These are phyloP conservation scores for Saccharomyces hybrid DNA, from an alignment of 1,139 yeast genomes.

Conservation along the genomic window DNA sequence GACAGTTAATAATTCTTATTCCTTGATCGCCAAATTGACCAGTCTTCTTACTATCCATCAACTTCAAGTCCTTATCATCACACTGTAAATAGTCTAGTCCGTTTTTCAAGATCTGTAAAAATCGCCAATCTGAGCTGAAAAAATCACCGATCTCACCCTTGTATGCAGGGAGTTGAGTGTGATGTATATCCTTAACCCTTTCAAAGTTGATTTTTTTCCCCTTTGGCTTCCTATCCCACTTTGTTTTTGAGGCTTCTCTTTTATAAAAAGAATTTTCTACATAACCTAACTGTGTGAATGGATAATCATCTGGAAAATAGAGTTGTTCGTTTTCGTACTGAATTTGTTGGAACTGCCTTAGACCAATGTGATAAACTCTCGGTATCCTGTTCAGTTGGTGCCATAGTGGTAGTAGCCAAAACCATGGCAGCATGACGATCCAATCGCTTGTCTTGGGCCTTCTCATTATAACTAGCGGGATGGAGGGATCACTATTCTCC, in stretches of 20 bases:
- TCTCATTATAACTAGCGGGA: slow-evolving; percentile 59
- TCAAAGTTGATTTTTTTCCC: slow-evolving; percentile 47
- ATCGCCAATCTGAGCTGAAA: slow-evolving; percentile 73
- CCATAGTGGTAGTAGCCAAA: slow-evolving; percentile 88
- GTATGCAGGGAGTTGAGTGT: slow-evolving; percentile 20
- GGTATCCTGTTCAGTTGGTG: slow-evolving; percentile 51
- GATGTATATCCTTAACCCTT: slow-evolving; percentile 34
- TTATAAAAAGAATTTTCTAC: slow-evolving; percentile 40
- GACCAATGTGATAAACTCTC: slow-evolving; percentile 63
- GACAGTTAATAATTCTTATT: slow-evolving; percentile 33
- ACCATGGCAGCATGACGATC: slow-evolving; percentile 73
- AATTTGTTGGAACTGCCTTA: slow-evolving; percentile 66
- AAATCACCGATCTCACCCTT: slow-evolving; percentile 57
- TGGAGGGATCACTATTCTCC: slow-evolving; percentile 35
- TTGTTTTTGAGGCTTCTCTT: slow-evolving; percentile 36
- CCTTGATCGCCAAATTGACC: slow-evolving; percentile 33
- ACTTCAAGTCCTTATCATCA: slow-evolving; percentile 6
- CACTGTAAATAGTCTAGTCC: slow-evolving; percentile 21
- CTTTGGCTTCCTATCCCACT: slow-evolving; percentile 54
- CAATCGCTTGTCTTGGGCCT: slow-evolving; percentile 41
- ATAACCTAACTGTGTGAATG: slow-evolving; percentile 54
- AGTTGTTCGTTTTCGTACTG: slow-evolving; percentile 51
- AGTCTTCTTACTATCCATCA: slow-evolving; percentile 23
- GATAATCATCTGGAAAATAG: slow-evolving; percentile 67
- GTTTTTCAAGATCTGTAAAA: slow-evolving; percentile 39